These are phyloP conservation scores for Moesziomyces parantarcticus DNA, from an alignment of 1,284 basidiomycete genomes.

Conservation along the genomic window DNA sequence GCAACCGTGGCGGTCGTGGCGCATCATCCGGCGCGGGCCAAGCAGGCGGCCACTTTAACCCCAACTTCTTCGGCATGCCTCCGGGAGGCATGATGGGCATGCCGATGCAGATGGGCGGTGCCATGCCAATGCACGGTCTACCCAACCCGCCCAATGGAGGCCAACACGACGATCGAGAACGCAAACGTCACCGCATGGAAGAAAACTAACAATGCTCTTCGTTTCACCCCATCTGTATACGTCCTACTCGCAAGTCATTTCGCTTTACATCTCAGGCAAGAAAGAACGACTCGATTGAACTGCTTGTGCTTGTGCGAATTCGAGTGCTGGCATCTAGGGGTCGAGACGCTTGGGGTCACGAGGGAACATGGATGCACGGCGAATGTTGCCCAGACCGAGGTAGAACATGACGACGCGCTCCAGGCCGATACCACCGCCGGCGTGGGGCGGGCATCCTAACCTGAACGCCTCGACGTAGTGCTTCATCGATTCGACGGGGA, in stretches of 20 bases:
- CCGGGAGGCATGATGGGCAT: conserved; percentile 44
- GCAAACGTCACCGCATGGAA: conserved; percentile 55
- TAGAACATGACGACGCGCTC: conserved; percentile 95
- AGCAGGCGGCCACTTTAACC: conserved; percentile 40
- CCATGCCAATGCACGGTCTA: conserved; percentile 10
- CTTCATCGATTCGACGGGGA: conserved; percentile 87
- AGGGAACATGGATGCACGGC: conserved; percentile 92
- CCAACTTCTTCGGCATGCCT: conserved; percentile 52
- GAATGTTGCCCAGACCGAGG: conserved; percentile 80
- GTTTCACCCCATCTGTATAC: no score
- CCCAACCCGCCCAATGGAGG: no score
- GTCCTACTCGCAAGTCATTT: no score
- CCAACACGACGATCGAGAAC: conserved; percentile 33
- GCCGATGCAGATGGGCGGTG: conserved; percentile 32
- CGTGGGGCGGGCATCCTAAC: conserved; percentile 86
- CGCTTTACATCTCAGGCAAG: no score
- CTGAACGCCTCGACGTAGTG: conserved; percentile 93
- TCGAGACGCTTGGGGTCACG: conserved; percentile 69
- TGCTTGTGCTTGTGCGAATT: no score
- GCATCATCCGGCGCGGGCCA: background rate
- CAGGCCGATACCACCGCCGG: conserved; percentile 75
- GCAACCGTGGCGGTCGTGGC: conserved; percentile 23
- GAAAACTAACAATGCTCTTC: conserved; percentile 25
- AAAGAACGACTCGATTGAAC: background rate
- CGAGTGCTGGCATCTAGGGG: conserved; percentile 34